Conservation (phyloP, 768 basidiomycete species). For the Lactarius evosmus region DNA sequence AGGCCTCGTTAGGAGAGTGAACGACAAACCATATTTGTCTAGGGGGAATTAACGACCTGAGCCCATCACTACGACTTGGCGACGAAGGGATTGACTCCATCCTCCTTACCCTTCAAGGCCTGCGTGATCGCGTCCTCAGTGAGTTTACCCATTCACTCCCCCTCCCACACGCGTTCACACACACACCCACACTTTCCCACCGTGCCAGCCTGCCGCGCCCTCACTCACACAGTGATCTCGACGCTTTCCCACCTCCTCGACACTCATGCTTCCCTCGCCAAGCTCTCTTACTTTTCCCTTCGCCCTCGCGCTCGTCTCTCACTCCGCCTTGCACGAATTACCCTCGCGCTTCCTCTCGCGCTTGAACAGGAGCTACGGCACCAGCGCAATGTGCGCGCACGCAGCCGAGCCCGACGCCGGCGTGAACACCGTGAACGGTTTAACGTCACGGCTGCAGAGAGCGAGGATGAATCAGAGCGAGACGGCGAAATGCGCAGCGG, state of each 20-base stretch:
- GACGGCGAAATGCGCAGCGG: constrained; percentile 28
- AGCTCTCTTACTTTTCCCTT: constrained; percentile 75
- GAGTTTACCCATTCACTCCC: constrained; percentile 31
- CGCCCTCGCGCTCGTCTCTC: constrained; percentile 71
- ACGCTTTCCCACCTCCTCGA: constrained; percentile 79
- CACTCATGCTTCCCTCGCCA: constrained; percentile 71
- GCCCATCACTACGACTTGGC: constrained; percentile 70
- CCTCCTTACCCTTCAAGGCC: constrained; percentile 61
- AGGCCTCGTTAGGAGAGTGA: constrained; percentile 3
- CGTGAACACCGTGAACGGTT: constrained; percentile 24
- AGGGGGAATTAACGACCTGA: constrained; percentile 79
- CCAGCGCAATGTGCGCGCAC: constrained; percentile 34
- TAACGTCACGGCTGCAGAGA: constrained; percentile 22
- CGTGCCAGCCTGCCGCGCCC: constrained; percentile 64
- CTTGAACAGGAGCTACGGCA: constrained; percentile 67
- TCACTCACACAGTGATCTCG: constrained; percentile 67
- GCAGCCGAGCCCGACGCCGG: constrained; percentile 28
- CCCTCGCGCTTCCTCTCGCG: constrained; percentile 68
- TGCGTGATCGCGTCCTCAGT: constrained; percentile 77
- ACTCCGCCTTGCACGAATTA: constrained; percentile 73
- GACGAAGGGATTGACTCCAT: constrained; percentile 78
- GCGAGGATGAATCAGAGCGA: constrained; percentile 29
- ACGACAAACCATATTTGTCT: constrained; percentile 8
- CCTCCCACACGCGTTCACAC: not conserved
- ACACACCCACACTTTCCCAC: constrained; percentile 17